Evolutionary conservation across 176 grass and related monocot species (phyloP).

Genomic region (Typha latifolia): DNA sequence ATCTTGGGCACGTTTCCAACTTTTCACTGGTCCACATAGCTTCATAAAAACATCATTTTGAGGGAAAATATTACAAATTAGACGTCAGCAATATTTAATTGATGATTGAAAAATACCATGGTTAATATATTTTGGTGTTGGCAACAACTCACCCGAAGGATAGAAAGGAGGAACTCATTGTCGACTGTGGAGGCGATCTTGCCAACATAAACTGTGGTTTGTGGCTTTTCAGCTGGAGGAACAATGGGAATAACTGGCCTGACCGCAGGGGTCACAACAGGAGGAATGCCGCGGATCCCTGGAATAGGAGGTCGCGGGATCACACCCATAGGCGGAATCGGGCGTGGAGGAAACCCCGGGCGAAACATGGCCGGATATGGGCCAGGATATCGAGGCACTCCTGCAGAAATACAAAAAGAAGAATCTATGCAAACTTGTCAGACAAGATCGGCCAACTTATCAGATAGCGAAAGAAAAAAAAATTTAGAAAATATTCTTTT

Average conservation of each 20-base stretch:
- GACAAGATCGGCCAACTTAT: conserved; percentile 15
- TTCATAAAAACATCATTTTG: conserved; percentile 16
- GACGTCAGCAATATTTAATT: not conserved
- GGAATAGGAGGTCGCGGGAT: conserved; percentile 31
- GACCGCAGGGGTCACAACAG: conserved; percentile 33
- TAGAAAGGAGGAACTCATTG: conserved; percentile 87
- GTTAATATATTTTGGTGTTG: not conserved
- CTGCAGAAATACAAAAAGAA: conserved; percentile 22
- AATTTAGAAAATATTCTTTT: not conserved
- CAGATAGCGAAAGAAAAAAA: not conserved
- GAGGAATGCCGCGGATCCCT: conserved; percentile 42
- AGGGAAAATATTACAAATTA: too few species aligned
- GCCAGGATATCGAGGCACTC: conserved; percentile 34
- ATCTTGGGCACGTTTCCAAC: conserved; percentile 94
- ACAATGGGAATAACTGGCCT: conserved; percentile 42
- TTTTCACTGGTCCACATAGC: conserved; percentile 93
- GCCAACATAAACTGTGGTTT: conserved; percentile 95
- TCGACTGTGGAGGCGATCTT: conserved; percentile 90
- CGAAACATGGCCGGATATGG: conserved; percentile 54
- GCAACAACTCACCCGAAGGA: conserved; percentile 52
- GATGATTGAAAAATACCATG: not conserved
- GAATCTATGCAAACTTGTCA: conserved; percentile 42
- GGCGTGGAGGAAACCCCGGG: conserved; percentile 51
- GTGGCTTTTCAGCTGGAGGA: conserved; percentile 63
- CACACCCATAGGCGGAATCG: conserved; percentile 48